These are phyloP conservation scores for Scheffersomyces cryptocercus DNA, from an alignment of 1,139 yeast species.

Conservation along the genomic window DNA sequence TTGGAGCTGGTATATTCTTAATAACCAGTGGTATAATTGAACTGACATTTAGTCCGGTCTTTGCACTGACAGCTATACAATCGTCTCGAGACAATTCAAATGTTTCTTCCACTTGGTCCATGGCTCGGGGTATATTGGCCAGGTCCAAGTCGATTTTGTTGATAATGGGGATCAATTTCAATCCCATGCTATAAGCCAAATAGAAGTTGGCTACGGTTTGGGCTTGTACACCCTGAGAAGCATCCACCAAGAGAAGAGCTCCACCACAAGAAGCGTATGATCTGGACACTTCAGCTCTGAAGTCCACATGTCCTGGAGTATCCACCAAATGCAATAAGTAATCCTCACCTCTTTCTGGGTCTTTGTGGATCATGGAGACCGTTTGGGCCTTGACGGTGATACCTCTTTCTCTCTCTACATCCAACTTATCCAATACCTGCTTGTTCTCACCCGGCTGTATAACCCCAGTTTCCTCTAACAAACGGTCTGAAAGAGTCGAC, in stretches of 20 bases:
- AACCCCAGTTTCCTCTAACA: conserved; percentile 86
- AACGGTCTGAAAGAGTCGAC: conserved; percentile 84
- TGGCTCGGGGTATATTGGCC: conserved; percentile 80
- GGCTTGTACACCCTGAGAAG: conserved; percentile 95
- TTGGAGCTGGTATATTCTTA: conserved; percentile 72
- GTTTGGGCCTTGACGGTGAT: conserved; percentile 97
- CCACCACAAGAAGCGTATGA: conserved; percentile 97
- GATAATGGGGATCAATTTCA: conserved; percentile 82
- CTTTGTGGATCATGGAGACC: conserved; percentile 84
- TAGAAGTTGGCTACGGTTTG: conserved; percentile 96
- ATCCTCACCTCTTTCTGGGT: conserved; percentile 59
- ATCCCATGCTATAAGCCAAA: conserved; percentile 82
- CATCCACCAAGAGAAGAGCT: conserved; percentile 86
- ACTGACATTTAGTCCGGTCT: conserved; percentile 81
- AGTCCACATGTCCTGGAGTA: conserved; percentile 98
- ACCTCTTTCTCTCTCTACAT: conserved; percentile 54
- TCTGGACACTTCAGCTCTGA: conserved; percentile 88
- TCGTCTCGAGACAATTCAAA: conserved; percentile 78
- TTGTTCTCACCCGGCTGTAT: conserved; percentile 73
- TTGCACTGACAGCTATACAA: conserved; percentile 87
- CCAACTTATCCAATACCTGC: conserved; percentile 84
- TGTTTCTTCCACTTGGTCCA: conserved; percentile 79
- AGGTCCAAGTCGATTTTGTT: conserved; percentile 90
- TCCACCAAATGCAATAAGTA: conserved; percentile 88
- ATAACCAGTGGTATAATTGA: conserved; percentile 76